These are phyloP conservation scores for Acacia acuminata DNA, from an alignment of 306 rosid genomes.

Conservation along the genomic window DNA sequence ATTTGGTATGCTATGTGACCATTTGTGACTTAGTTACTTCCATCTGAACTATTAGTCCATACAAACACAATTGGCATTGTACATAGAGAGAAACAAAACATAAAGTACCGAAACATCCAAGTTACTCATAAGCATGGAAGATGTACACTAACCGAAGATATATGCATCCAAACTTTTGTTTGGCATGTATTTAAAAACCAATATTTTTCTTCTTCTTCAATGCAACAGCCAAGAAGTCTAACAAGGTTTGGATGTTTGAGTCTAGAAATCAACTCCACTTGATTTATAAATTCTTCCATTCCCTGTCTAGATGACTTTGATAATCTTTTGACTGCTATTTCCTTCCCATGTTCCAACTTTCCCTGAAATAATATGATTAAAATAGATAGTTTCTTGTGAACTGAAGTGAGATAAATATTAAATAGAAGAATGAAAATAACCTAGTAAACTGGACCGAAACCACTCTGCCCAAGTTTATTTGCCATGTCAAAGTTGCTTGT, in stretches of 20 bases:
- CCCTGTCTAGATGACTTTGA: constrained; percentile 24
- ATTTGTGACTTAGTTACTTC: neutral
- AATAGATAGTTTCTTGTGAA: neutral
- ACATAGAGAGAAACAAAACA: too few relatives aligned
- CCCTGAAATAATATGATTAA: neutral
- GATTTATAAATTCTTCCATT: constrained; percentile 28
- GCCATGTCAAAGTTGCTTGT: constrained; percentile 26
- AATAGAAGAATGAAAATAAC: neutral
- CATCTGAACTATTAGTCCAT: neutral
- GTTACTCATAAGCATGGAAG: neutral
- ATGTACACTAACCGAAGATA: constrained; percentile 19
- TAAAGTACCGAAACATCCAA: neutral
- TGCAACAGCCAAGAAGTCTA: constrained; percentile 26
- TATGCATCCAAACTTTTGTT: constrained; percentile 30
- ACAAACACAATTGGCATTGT: too few relatives aligned
- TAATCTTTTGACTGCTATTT: constrained; percentile 29
- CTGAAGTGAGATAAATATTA: neutral
- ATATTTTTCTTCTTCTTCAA: constrained; percentile 16
- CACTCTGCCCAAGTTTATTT: neutral
- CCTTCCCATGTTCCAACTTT: neutral
- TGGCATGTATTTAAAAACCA: constrained; percentile 27
- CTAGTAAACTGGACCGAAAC: neutral
- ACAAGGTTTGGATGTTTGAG: constrained; percentile 33
- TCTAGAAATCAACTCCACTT: constrained; percentile 25
- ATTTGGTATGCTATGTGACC: neutral